phyloP scores from a whole-genome alignment of 768 basidiomycete species.

The Rhizopogon vesiculosus region DNA sequence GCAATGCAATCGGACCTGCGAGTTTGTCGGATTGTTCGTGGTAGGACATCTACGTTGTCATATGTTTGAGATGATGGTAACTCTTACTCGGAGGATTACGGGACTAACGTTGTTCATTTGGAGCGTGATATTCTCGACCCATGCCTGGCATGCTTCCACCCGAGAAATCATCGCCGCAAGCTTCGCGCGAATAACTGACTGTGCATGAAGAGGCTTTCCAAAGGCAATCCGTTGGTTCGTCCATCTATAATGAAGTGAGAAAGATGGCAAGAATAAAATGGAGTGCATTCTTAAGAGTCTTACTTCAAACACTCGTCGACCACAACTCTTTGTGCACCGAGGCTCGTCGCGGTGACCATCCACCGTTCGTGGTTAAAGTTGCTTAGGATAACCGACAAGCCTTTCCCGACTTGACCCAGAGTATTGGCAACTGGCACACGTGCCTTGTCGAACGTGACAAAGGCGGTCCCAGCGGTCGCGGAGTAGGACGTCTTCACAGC shows the following conservation, averaged over 20 bases:
- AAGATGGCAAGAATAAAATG: background rate
- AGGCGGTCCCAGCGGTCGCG: slow-evolving; percentile 84
- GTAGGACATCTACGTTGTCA: slow-evolving; percentile 68
- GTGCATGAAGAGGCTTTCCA: slow-evolving; percentile 76
- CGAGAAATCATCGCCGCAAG: slow-evolving; percentile 88
- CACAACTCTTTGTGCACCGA: slow-evolving; percentile 71
- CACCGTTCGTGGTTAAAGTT: slow-evolving; percentile 91
- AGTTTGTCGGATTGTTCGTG: slow-evolving; percentile 78
- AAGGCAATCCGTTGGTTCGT: slow-evolving; percentile 85
- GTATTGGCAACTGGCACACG: slow-evolving; percentile 85
- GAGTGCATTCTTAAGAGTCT: slow-evolving; percentile 5
- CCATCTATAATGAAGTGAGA: slow-evolving; percentile 52
- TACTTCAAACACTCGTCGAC: slow-evolving; percentile 91
- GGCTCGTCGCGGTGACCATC: slow-evolving; percentile 74
- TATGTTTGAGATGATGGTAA: background rate
- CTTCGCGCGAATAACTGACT: slow-evolving; percentile 86
- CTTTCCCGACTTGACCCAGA: slow-evolving; percentile 81
- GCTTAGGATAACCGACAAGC: slow-evolving; percentile 76
- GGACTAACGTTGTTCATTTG: slow-evolving; percentile 83
- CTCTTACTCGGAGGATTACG: background rate
- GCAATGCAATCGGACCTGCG: slow-evolving; percentile 83
- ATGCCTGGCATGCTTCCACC: slow-evolving; percentile 79
- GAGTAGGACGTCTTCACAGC: slow-evolving; percentile 94
- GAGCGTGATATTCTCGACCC: slow-evolving; percentile 86
- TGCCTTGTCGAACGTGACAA: slow-evolving; percentile 74